Conservation (phyloP, 2,329 filamentous ascomycete species). For the Cordyceps tenuipes region DNA sequence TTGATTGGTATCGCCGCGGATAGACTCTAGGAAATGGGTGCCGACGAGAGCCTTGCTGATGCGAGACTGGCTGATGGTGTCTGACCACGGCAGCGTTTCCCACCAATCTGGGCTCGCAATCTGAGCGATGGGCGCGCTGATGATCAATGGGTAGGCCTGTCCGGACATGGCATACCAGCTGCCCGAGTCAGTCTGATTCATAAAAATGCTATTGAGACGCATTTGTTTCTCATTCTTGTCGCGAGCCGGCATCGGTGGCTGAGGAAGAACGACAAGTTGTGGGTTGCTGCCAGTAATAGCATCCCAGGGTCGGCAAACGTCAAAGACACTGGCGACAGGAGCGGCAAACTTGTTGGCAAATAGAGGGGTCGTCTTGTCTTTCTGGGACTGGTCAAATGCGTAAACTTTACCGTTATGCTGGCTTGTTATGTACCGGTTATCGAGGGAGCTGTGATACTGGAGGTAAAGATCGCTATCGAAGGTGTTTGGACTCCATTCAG, state of each 20-base stretch:
- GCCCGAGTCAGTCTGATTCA: conserved; percentile 79
- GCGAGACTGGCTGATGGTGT: conserved; percentile 35
- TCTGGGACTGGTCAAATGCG: conserved; percentile 61
- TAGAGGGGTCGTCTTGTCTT: conserved; percentile 42
- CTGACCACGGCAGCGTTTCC: conserved; percentile 28
- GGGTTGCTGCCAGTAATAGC: conserved; percentile 56
- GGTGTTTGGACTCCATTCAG: conserved; percentile 91
- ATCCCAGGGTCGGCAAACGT: conserved; percentile 68
- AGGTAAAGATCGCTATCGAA: conserved; percentile 78
- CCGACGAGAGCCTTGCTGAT: conserved; percentile 58
- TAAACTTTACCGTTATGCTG: conserved; percentile 78
- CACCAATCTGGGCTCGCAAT: conserved; percentile 40
- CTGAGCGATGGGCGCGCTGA: conserved; percentile 49
- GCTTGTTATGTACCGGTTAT: conserved; percentile 83
- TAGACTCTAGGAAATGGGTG: conserved; percentile 54
- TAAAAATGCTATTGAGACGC: conserved; percentile 61
- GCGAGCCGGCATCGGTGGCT: conserved; percentile 59
- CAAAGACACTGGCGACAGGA: conserved; percentile 81
- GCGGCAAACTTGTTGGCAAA: conserved; percentile 64
- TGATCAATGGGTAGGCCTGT: conserved; percentile 73
- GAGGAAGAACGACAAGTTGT: conserved; percentile 76
- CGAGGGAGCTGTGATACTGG: conserved; percentile 72
- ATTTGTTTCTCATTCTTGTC: conserved; percentile 42
- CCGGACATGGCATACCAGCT: conserved; percentile 95
- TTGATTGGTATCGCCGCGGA: conserved; percentile 23